Evolutionary conservation across 2,329 filamentous ascomycete species (phyloP).

Genomic region (Penicillium sclerotiorum): DNA sequence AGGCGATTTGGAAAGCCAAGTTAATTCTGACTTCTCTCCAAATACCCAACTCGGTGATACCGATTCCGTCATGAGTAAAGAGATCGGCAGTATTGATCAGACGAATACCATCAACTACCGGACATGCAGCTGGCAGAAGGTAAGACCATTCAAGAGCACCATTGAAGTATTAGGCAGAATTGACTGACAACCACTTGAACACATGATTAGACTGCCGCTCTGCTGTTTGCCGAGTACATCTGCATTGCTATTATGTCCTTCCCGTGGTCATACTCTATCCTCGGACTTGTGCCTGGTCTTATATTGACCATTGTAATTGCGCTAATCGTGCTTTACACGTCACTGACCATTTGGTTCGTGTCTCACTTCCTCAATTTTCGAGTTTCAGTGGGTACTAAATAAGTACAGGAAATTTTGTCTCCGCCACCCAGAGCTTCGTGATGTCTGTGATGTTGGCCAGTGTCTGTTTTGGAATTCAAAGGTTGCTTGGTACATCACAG

Average conservation of each 20-base stretch:
- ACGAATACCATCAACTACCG: constrained; percentile 77
- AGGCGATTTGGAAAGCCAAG: no score
- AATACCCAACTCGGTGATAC: no score
- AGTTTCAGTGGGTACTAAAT: not conserved
- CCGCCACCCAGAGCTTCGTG: constrained; percentile 82
- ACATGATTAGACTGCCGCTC: constrained; percentile 71
- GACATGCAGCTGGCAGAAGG: constrained; percentile 91
- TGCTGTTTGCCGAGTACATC: constrained; percentile 94
- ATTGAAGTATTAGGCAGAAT: not conserved
- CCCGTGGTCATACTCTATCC: constrained; percentile 83
- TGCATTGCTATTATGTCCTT: constrained; percentile 93
- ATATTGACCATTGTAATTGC: constrained; percentile 81
- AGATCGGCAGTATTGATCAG: not conserved
- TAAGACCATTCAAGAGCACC: constrained; percentile 32
- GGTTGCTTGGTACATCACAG: constrained; percentile 68
- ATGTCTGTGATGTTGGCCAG: constrained; percentile 91
- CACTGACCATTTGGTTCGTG: constrained; percentile 63
- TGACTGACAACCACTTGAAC: no score
- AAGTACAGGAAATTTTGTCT: constrained; percentile 79
- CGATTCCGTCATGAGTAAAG: not conserved
- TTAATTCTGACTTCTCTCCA: no score
- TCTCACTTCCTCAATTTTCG: not conserved
- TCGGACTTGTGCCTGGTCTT: constrained; percentile 84
- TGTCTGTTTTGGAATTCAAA: constrained; percentile 84
- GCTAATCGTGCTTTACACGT: constrained; percentile 79